A percentile compares a stretch with the other conserved stretches of the same genome.
Conservation (phyloP, 2,329 filamentous ascomycete species). For the Exophiala xenobiotica region DNA sequence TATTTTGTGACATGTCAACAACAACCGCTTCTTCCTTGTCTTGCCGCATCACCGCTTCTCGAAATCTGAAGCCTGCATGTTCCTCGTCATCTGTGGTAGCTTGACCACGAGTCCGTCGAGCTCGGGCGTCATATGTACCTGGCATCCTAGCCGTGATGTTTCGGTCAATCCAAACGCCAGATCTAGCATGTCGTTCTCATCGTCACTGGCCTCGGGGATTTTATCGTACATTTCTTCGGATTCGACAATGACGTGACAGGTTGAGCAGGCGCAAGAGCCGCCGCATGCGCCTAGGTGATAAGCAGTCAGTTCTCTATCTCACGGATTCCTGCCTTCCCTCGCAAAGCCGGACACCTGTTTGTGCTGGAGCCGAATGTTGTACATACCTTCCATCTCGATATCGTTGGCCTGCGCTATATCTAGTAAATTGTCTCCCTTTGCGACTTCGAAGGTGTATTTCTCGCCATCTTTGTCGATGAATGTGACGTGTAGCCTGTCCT, state of each 20-base stretch:
- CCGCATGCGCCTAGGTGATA: conserved; percentile 71
- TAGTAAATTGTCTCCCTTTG: conserved; percentile 85
- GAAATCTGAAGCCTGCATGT: conserved; percentile 94
- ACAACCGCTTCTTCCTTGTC: no score
- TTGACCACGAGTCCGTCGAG: conserved; percentile 82
- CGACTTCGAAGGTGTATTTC: conserved; percentile 73
- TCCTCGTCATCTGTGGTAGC: conserved; percentile 90
- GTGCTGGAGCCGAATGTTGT: no score
- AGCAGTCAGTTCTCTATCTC: conserved; percentile 2
- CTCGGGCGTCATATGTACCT: conserved; percentile 88
- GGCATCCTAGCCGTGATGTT: conserved; percentile 80
- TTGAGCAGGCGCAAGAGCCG: conserved; percentile 88
- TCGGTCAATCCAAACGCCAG: conserved; percentile 87
- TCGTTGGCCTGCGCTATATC: conserved; percentile 95
- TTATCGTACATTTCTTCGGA: conserved; percentile 72
- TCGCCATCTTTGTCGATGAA: conserved; percentile 90
- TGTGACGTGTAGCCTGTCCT: conserved; percentile 73
- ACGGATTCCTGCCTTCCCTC: no score
- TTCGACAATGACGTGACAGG: conserved; percentile 83
- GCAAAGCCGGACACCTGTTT: no score
- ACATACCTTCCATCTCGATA: conserved; percentile 85
- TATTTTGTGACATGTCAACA: not conserved
- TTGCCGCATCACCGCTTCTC: conserved; percentile 34
- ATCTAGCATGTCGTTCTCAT: conserved; percentile 89
- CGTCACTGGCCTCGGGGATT: conserved; percentile 74